Evolutionary conservation across 2,329 filamentous ascomycete species (phyloP).

Genomic region (Ascochyta clinopodiicola): DNA sequence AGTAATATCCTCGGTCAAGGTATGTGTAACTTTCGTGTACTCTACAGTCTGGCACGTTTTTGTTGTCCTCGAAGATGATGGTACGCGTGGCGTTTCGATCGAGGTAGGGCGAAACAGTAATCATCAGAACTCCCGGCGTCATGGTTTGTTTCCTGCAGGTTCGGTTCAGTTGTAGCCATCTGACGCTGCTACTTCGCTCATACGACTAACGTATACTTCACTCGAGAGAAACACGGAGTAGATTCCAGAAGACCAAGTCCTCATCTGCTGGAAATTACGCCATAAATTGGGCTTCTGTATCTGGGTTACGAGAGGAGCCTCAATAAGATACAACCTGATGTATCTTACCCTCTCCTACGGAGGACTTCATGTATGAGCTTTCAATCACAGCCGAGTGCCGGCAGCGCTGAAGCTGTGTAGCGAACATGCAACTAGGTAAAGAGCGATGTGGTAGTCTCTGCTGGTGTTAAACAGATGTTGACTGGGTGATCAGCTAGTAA

Average conservation of each 20-base stretch:
- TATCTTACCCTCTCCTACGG: slow-evolving; percentile 24
- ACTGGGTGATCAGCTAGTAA: background rate
- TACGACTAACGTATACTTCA: too few species aligned
- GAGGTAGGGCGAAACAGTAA: slow-evolving; percentile 53
- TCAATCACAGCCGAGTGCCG: slow-evolving; percentile 28
- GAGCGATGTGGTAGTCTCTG: background rate
- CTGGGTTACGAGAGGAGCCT: slow-evolving; percentile 18
- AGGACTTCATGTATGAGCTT: slow-evolving; percentile 28
- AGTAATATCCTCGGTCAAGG: slow-evolving; percentile 44
- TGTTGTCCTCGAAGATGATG: slow-evolving; percentile 56
- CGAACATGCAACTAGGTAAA: background rate
- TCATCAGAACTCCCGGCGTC: background rate
- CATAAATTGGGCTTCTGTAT: slow-evolving; percentile 49
- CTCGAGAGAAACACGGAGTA: slow-evolving; percentile 50
- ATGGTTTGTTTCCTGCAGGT: too few species aligned
- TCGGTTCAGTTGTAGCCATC: slow-evolving; percentile 53
- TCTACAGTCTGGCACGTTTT: slow-evolving; percentile 53
- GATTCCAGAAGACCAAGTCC: slow-evolving; percentile 53
- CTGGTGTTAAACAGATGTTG: background rate
- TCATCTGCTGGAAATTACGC: slow-evolving; percentile 50
- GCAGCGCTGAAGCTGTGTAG: slow-evolving; percentile 1
- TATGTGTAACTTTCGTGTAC: slow-evolving; percentile 56
- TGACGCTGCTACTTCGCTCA: slow-evolving; percentile 47
- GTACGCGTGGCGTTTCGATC: slow-evolving; percentile 49
- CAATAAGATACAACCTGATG: slow-evolving; percentile 18